Evolutionary conservation across 1,284 basidiomycete genomes (phyloP), one percentile per base, ranked within the genome.

Genomic region (Cystobasidium slooffiae): DNA sequence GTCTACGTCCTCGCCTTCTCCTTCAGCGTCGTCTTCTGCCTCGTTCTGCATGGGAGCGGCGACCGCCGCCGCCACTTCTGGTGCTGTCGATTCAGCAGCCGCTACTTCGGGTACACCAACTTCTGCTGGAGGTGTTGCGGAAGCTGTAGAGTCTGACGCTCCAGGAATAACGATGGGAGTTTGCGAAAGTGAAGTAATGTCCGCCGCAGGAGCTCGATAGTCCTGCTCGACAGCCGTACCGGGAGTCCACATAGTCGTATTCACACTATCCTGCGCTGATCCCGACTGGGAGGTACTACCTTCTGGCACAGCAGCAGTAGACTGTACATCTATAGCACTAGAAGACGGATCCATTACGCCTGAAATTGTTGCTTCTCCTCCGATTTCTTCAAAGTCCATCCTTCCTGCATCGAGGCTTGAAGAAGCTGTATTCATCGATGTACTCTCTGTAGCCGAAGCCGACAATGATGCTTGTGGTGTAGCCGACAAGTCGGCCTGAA

Each of bases 171-270:
- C 16, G 39, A 61, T 61, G 1, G 59, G 39, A 41, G 59, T 31
- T 44, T 61, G 59, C 12, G 43, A 41, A 6, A 61, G 59, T 39
- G 41, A 41, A 41, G 6, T 44, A 18, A 61, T 61, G 20, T 61
- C 43, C 20, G 59, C 59, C 8, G 59, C 59, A 24, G 59, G 59
- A 6, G 39, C 39, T 43, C 59, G 9, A 61, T 61, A 61, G 20
- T 61, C 59, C 20, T 61, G 59, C 41, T 61, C 59, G 39, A 61
- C 39, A 44, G 39, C 10, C 8, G 20, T 14, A 14, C 59, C 59
- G 43, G 59, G 59, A 18, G 37, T 43, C 59, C 59, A 61, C 39
- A 61, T 61, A 4, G 39, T 44, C 39, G 39, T 44, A 61, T 43
- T 61, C 20, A 1, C 39, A 46, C 56, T 59, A 18, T 61, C 37